phyloP scores from a whole-genome alignment of 805 yeast genomes.

The Sugiyamaella americana region DNA sequence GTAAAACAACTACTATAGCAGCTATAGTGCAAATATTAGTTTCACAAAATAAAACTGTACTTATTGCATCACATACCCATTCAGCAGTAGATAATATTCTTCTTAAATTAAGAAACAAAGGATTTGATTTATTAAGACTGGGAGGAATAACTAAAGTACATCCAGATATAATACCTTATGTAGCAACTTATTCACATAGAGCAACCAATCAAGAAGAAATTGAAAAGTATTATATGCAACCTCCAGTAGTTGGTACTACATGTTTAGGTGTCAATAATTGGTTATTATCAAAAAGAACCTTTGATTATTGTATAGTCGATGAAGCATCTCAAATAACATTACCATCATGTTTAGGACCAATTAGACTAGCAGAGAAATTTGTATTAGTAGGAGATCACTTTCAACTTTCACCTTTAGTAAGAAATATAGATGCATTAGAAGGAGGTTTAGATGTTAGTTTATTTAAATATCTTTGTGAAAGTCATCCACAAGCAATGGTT shows the following conservation, averaged over 20 bases:
- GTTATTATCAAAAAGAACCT: constrained; percentile 50
- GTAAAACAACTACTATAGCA: constrained; percentile 86
- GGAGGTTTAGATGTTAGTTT: constrained; percentile 70
- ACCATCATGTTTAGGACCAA: constrained; percentile 87
- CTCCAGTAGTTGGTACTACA: constrained; percentile 82
- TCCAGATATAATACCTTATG: constrained; percentile 48
- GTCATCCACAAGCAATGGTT: constrained; percentile 66
- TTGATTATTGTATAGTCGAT: constrained; percentile 92
- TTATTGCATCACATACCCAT: constrained; percentile 84
- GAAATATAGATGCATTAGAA: constrained; percentile 54
- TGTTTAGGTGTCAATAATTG: constrained; percentile 70
- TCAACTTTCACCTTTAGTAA: constrained; percentile 86
- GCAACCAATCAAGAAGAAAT: constrained; percentile 43
- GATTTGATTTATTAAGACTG: constrained; percentile 46
- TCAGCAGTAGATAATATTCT: constrained; percentile 94
- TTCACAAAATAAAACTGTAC: constrained; percentile 54
- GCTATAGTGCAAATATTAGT: constrained; percentile 60
- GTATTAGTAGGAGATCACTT: constrained; percentile 94
- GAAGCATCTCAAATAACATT: constrained; percentile 95
- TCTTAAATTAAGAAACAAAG: constrained; percentile 52
- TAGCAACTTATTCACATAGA: constrained; percentile 33
- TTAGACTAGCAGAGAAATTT: constrained; percentile 69
- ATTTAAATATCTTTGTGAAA: constrained; percentile 66
- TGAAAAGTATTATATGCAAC: constrained; percentile 41
- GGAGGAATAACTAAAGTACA: constrained; percentile 59